phyloP scores from a whole-genome alignment of 2,329 filamentous ascomycete genomes.

The Colletotrichum godetiae region DNA sequence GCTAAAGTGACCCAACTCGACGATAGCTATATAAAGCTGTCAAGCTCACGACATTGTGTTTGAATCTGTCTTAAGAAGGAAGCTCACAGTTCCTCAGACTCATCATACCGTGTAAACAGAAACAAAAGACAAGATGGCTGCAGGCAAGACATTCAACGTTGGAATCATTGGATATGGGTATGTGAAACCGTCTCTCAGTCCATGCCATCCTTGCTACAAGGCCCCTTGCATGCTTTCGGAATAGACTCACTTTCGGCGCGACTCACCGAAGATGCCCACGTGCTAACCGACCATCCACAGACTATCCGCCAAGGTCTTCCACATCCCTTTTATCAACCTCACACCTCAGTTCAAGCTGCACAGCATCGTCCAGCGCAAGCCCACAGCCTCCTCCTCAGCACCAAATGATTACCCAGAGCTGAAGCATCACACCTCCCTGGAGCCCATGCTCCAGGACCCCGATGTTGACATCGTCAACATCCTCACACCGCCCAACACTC shows the following conservation, averaged over 20 bases:
- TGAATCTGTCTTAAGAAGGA: neutral
- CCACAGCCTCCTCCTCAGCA: slow-evolving; percentile 75
- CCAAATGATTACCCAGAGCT: slow-evolving; percentile 73
- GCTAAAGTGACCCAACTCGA: slow-evolving; percentile 4
- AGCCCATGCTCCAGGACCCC: slow-evolving; percentile 73
- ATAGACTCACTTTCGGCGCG: neutral
- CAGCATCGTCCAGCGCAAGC: slow-evolving; percentile 80
- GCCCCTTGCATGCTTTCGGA: slow-evolving; percentile 1
- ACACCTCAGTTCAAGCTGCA: slow-evolving; percentile 75
- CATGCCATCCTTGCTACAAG: slow-evolving; percentile 3
- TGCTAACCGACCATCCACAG: slow-evolving; percentile 45
- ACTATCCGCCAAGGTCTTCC: slow-evolving; percentile 80
- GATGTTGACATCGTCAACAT: slow-evolving; percentile 77
- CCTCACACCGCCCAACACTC: slow-evolving; percentile 77
- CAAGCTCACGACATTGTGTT: neutral
- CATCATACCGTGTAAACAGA: neutral
- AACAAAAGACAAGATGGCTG: slow-evolving; percentile 18
- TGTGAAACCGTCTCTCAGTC: slow-evolving; percentile 36
- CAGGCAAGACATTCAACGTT: slow-evolving; percentile 57
- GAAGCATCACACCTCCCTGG: slow-evolving; percentile 72
- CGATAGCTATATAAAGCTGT: slow-evolving; percentile 22
- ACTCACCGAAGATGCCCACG: neutral
- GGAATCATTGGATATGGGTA: slow-evolving; percentile 65
- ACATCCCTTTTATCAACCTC: slow-evolving; percentile 80
- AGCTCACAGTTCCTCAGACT: neutral